Evolutionary conservation across 2,329 filamentous ascomycete genomes (phyloP), one percentile per base, ranked within the genome.

Genomic region (Acephala macrosclerotiorum): DNA sequence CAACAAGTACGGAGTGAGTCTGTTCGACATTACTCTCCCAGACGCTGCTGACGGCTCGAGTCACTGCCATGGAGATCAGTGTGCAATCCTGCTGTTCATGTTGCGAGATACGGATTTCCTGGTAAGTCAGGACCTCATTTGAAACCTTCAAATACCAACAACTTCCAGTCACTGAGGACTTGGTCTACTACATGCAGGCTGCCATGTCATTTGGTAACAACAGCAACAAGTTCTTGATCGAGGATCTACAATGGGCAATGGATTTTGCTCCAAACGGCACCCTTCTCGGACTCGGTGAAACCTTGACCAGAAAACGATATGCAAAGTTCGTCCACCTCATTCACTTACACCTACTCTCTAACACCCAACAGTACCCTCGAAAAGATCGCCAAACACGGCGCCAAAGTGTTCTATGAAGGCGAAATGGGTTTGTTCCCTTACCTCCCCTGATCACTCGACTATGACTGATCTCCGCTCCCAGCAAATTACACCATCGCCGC

Each of bases 71-170:
- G 92, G 92, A 85, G 87, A 63, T 82, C 83, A 0, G 85, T 97
- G 2, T 85, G 97, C 63, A 82, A 86, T 71, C 93, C 93, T 0
- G 90, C 94, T 1, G 89, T 94, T 56, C 81, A 86, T 20, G 82
- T 94, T 2, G 94, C 96, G 0, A 83, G 89, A 3, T 73, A 92
- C 63, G 93, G 93, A 0, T 96, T 96, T 78, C 60, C 67, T 61
- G 74, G 75, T 76, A 70, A 7, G 63, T 65, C 1, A 22, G 22
- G 11, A 26, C 5, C 16, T 3, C 36, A 29, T 20, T 33, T 5
- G 38, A 40, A 11, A 36, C 16, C 11, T 33, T 3, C 4, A 33
- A 2, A 22, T 62, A 60, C 69, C 74, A 65, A 76, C 63, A 16
- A 18, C 51, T 42, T 9, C 5, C 76, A 20, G 86, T 97, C 1